Percentiles rank a stretch among this genome's conserved stretches.
These are phyloP conservation scores for Leucosporidium creatinivorum DNA, from an alignment of 768 basidiomycete genomes.

Conservation along the genomic window DNA sequence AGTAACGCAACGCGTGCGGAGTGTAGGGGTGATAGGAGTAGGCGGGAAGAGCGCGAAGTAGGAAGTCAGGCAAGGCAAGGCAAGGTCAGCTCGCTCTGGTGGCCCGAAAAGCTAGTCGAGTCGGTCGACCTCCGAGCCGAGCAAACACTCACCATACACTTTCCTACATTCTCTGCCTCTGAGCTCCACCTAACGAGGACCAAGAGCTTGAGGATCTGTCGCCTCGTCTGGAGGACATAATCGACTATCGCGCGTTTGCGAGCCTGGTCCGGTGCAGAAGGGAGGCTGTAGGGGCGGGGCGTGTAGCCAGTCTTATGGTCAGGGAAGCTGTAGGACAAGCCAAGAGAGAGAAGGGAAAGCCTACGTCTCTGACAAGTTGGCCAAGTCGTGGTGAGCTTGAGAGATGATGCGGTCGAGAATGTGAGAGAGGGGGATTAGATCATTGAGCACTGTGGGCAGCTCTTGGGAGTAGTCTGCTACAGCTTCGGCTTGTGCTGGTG, in stretches of 20 bases:
- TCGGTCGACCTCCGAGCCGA: too few relatives aligned
- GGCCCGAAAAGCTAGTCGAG: too few relatives aligned
- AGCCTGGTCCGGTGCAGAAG: conserved; percentile 42
- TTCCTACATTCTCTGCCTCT: conserved; percentile 44
- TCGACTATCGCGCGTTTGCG: conserved; percentile 76
- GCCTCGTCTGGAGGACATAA: conserved; percentile 83
- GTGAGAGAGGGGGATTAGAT: conserved; percentile 65
- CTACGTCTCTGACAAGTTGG: conserved; percentile 79
- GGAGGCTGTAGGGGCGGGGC: too few relatives aligned
- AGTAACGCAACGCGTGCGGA: too few relatives aligned
- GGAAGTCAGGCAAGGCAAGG: too few relatives aligned
- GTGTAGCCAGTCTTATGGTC: too few relatives aligned
- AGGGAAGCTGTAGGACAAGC: too few relatives aligned
- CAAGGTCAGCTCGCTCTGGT: too few relatives aligned
- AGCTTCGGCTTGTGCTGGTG: neutral
- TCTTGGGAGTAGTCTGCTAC: conserved; percentile 57
- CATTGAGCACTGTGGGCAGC: conserved; percentile 64
- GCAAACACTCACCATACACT: conserved; percentile 25
- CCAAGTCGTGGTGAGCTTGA: conserved; percentile 71
- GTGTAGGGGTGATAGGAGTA: too few relatives aligned
- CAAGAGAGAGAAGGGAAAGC: conserved; percentile 31
- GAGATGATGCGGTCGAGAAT: conserved; percentile 69
- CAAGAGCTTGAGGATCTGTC: conserved; percentile 81
- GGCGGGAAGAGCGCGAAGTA: neutral
- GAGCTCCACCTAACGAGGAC: conserved; percentile 80